Evolutionary conservation across 305 asterid species (phyloP), one percentile per base, ranked within the genome.

Genomic region (Stenogyne calaminthoides): DNA sequence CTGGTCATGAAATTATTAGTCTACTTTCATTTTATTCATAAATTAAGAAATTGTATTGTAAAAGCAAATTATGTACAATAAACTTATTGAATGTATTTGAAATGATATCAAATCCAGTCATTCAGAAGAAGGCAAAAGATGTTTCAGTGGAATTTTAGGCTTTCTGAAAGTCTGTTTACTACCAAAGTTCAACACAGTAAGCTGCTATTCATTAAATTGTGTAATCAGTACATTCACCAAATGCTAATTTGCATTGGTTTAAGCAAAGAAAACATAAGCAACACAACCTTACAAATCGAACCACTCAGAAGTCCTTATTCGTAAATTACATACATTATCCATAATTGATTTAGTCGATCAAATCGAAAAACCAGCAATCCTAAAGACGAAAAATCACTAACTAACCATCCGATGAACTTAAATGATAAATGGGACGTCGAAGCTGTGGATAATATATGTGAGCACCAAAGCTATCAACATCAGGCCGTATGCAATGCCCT

Each of bases 391-490:
- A 60, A 67, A 27, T 22, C 18, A 63, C 62, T 71, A 75, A 76
- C 72, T 73, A 49, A 4, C 55, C 32, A 54, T 46, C 40, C 2
- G 27, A 47, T 40, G 77, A 74, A 57, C 46, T 77, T 76, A 81
- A 67, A 81, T 36, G 22, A 40, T 73, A 37, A 78, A 63, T 25
- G 88, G 84, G 36, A 76, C 84, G 71, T 87, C 91, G 37, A 80
- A 77, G 66, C 74, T 42, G 78, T 89, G 95, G 83, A 89, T 89
- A 74, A 89, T 75, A 69, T 89, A 87, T 36, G 93, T 89, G 56
- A 89, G 86, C 37, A 76, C 91, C 84, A 87, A 78, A n/a, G 96
- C 93, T 69, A 86, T 64, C 76, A 86, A 20, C 93, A 89, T 89
- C 73, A 89, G 77, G 1, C 79, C 88, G 36, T 80, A 89, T 16